A percentile compares a stretch with the other conserved stretches of the same genome.
Evolutionary conservation across 1,284 basidiomycete species (phyloP).

Genomic region (Earliella scabrosa): DNA sequence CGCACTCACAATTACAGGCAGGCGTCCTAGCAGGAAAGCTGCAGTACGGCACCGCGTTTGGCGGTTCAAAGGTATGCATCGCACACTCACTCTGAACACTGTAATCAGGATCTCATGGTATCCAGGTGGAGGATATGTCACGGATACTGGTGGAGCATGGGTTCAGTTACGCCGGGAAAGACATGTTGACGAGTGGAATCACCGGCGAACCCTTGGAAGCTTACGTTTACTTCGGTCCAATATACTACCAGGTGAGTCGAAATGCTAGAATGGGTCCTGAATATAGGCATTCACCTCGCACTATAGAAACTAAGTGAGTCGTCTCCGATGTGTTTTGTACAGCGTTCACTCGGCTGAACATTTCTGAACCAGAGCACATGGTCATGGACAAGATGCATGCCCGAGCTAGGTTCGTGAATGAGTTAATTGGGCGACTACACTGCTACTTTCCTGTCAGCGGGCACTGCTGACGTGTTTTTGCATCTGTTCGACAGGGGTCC

Average conservation of each 20-base stretch:
- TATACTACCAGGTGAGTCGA: constrained; percentile 88
- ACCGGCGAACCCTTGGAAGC: constrained; percentile 96
- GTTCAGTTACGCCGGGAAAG: constrained; percentile 97
- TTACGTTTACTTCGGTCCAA: constrained; percentile 98
- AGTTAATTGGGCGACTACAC: too few relatives aligned
- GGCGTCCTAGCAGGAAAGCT: constrained; percentile 89
- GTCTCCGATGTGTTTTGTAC: too few relatives aligned
- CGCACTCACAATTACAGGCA: too few relatives aligned
- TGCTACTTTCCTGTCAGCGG: too few relatives aligned
- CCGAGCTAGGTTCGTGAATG: constrained; percentile 74
- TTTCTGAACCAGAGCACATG: constrained; percentile 77
- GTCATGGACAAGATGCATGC: constrained; percentile 99
- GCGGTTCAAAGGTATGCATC: constrained; percentile 83
- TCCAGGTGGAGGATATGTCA: constrained; percentile 97
- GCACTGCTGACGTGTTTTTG: not conserved
- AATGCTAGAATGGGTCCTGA: too few relatives aligned
- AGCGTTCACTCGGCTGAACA: too few relatives aligned
- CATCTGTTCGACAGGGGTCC: constrained; percentile 71
- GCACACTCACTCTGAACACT: too few relatives aligned
- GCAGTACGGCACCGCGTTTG: constrained; percentile 96
- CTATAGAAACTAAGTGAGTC: constrained; percentile 79
- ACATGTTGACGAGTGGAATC: constrained; percentile 97
- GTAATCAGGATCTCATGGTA: not conserved
- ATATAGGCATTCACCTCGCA: too few relatives aligned
- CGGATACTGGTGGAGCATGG: constrained; percentile 93